Evolutionary conservation across 371 early-diverging fungal genomes (phyloP), one percentile per base, ranked within the genome.

Genomic region (Funneliformis caledonium): DNA sequence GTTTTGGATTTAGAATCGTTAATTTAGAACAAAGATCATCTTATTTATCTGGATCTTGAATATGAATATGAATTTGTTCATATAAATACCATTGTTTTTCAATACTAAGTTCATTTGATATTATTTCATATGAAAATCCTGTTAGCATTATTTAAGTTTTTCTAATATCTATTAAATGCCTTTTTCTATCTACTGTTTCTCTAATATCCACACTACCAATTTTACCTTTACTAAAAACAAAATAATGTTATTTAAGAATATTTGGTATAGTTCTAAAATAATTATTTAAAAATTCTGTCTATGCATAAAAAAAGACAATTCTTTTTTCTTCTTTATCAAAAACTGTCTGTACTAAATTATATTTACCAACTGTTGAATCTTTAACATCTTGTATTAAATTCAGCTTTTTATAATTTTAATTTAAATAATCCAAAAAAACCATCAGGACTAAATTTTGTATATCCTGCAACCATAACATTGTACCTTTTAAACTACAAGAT

Each of bases 361-460:
- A 45, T n/a, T 14, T 42, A 68, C 43, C 69, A 42, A n/a, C 19
- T 0, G 69, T 68, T 42, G 69, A 68, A 42, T 68, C 11, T 4
- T 68, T 1, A 16, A 68, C 69, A 2, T 43, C 69, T 2, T 68
- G 19, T 16, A 68, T n/a, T 68, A 68, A 68, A 68, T 68, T 43
- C 16, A 16, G 68, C 33, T 37, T 43, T 68, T 42, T 42, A 0
- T 16, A 68, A 42, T 68, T 68, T 68, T 68, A 68, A 68, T 68
- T 68, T 68, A 43, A 68, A 37, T 37, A 68, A 42, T 16, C 68
- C 68, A 68, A 68, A 68, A 68, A 68, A 68, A 37, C 68, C 68
- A 68, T 68, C 68, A 37, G 45, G 45, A 37, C 14, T 37, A 42
- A 68, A 68, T 68, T 68, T 68, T 3, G 68, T 68, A 68, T 68